These are phyloP conservation scores for Fusarium sp. DNA, from an alignment of 2,329 filamentous ascomycete genomes.

Conservation along the genomic window DNA sequence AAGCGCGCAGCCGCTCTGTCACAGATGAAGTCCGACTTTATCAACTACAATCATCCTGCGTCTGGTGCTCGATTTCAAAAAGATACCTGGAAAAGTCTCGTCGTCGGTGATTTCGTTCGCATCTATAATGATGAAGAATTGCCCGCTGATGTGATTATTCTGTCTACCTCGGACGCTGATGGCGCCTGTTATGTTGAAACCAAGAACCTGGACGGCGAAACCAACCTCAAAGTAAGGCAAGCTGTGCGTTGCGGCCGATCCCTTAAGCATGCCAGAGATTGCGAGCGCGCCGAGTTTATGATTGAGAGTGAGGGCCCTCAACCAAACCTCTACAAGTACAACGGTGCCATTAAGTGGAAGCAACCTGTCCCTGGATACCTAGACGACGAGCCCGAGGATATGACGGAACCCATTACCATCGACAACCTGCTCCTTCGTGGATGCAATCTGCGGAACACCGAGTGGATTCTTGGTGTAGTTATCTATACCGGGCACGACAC, in stretches of 20 bases:
- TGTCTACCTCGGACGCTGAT: constrained; percentile 93
- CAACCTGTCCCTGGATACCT: constrained; percentile 75
- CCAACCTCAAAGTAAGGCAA: constrained; percentile 94
- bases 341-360: constrained; percentile 86
- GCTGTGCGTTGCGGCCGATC: constrained; percentile 86
- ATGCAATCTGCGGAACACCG: constrained; percentile 92
- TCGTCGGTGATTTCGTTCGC: constrained; percentile 95
- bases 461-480: constrained; percentile 93
- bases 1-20: constrained; percentile 53
- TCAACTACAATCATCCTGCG: constrained; percentile 75
- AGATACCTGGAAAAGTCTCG: constrained; percentile 93
- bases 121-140: constrained; percentile 97
- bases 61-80: constrained; percentile 87
- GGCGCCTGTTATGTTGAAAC: constrained; percentile 98
- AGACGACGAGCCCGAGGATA: constrained; percentile 73
- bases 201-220: constrained; percentile 97
- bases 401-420: constrained; percentile 93
- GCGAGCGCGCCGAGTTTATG: constrained; percentile 86
- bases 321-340: constrained; percentile 95
- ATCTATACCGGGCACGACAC: constrained; percentile 96
- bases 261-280: constrained; percentile 90
- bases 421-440: constrained; percentile 95
- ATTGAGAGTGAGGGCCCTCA: constrained; percentile 94
- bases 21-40: constrained; percentile 67
- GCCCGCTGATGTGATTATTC: constrained; percentile 90